These are phyloP conservation scores for Cryphonectria radicalis DNA, from an alignment of 2,329 filamentous ascomycete genomes.

Conservation along the genomic window DNA sequence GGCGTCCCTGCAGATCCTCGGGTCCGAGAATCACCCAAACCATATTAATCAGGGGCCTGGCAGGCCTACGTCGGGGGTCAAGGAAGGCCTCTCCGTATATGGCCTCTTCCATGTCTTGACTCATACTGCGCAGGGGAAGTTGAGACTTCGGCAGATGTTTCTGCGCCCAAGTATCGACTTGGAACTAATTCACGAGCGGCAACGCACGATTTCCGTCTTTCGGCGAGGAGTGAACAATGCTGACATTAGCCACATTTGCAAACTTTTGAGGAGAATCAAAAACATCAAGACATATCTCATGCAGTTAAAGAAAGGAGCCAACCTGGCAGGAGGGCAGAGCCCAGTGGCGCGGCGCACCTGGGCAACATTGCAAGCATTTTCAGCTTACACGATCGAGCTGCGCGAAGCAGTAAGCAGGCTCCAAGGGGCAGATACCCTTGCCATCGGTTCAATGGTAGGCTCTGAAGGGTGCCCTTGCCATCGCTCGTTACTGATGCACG, in stretches of 20 bases:
- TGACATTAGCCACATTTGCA: slow-evolving; percentile 57
- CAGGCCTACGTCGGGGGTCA: slow-evolving; percentile 64
- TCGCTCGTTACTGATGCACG: slow-evolving; percentile 15
- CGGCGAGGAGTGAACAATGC: slow-evolving; percentile 69
- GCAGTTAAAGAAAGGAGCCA: slow-evolving; percentile 79
- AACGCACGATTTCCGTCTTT: slow-evolving; percentile 70
- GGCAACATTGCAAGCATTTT: slow-evolving; percentile 73
- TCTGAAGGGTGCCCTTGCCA: slow-evolving; percentile 1
- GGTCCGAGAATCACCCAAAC: slow-evolving; percentile 81
- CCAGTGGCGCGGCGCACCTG: slow-evolving; percentile 71
- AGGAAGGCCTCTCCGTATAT: slow-evolving; percentile 83
- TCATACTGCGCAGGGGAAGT: slow-evolving; percentile 78
- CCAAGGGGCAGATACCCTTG: slow-evolving; percentile 54
- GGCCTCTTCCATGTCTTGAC: slow-evolving; percentile 79
- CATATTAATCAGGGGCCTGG: slow-evolving; percentile 74
- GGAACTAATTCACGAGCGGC: slow-evolving; percentile 69
- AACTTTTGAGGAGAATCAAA: slow-evolving; percentile 70
- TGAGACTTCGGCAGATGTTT: slow-evolving; percentile 76
- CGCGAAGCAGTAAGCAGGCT: slow-evolving; percentile 65
- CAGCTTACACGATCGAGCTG: slow-evolving; percentile 71
- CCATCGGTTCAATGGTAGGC: slow-evolving; percentile 58
- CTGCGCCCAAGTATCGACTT: slow-evolving; percentile 76
- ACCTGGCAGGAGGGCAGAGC: slow-evolving; percentile 49
- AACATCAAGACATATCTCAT: slow-evolving; percentile 73
- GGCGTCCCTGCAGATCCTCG: slow-evolving; percentile 81